Evolutionary conservation across 306 rosid species (phyloP).

Genomic region (Erythrophleum fordii): DNA sequence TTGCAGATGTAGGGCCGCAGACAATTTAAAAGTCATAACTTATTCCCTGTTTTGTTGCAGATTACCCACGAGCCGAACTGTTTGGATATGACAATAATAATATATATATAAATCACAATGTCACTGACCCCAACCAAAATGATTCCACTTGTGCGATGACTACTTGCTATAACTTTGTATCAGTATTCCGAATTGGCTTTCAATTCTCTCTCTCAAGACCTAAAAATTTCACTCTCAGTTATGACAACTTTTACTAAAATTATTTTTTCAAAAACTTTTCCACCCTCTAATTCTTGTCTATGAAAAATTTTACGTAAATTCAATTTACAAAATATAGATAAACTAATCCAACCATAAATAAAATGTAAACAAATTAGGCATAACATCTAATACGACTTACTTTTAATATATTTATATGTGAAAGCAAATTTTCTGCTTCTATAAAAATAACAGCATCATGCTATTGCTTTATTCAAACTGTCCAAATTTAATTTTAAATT

Average conservation of each 20-base stretch:
- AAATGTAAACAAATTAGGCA: background rate
- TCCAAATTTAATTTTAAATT: no score
- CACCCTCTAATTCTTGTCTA: background rate
- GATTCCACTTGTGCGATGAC: no score
- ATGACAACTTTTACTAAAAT: no score
- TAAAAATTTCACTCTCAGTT: background rate
- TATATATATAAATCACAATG: no score
- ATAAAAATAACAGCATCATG: no score
- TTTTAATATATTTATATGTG: no score
- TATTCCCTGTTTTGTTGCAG: background rate
- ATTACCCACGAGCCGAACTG: no score
- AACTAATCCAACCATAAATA: background rate
- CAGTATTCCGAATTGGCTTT: background rate
- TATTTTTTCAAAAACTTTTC: background rate
- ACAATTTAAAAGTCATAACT: background rate
- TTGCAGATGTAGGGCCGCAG: background rate
- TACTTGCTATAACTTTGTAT: background rate
- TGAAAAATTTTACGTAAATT: background rate
- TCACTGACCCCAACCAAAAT: no score
- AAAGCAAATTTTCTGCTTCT: no score
- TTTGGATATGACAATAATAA: no score
- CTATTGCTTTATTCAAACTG: no score
- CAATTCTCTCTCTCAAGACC: background rate
- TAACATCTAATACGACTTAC: no score
- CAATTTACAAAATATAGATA: background rate